Percentiles rank a stretch among this genome's conserved stretches.
Evolutionary conservation across 495 filamentous ascomycete species (phyloP).

Genomic region (Aspergillus haitiensis): DNA sequence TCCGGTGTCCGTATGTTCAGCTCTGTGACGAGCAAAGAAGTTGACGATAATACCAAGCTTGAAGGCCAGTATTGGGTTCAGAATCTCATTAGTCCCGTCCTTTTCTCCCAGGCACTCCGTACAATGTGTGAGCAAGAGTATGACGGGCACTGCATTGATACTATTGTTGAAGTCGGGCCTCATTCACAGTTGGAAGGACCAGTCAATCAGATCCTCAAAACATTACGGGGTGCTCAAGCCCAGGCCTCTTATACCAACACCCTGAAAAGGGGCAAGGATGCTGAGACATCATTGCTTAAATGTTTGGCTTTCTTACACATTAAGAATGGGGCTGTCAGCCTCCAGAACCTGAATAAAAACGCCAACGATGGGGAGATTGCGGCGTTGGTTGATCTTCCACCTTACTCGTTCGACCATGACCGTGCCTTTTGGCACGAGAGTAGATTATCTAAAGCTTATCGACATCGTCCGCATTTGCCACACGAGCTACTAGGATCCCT

Average conservation of each 20-base stretch:
- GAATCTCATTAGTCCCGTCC: constrained; percentile 24
- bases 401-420: constrained; percentile 51
- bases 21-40: constrained; percentile 13
- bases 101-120: constrained; percentile 16
- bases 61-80: constrained; percentile 26
- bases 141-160: constrained; percentile 6
- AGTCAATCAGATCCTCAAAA: constrained; percentile 16
- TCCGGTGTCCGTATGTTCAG: constrained; percentile 18
- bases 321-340: constrained; percentile 10
- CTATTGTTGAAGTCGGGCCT: constrained; percentile 15
- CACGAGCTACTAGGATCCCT: constrained; percentile 33
- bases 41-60: constrained; percentile 8
- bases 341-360: constrained; percentile 13
- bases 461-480: constrained; percentile 7
- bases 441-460: constrained; percentile 29
- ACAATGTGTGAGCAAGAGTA: constrained; percentile 7
- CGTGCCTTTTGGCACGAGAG: constrained; percentile 47
- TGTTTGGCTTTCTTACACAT: constrained; percentile 14
- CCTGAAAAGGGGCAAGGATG: constrained; percentile 13
- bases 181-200: constrained; percentile 16
- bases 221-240: background rate
- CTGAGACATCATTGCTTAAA: constrained; percentile 3
- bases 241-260: constrained; percentile 16
- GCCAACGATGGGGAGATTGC: constrained; percentile 10
- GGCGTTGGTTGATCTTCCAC: constrained; percentile 36